Conservation (phyloP, 1,284 basidiomycete species). For the Schizophyllum commune region DNA sequence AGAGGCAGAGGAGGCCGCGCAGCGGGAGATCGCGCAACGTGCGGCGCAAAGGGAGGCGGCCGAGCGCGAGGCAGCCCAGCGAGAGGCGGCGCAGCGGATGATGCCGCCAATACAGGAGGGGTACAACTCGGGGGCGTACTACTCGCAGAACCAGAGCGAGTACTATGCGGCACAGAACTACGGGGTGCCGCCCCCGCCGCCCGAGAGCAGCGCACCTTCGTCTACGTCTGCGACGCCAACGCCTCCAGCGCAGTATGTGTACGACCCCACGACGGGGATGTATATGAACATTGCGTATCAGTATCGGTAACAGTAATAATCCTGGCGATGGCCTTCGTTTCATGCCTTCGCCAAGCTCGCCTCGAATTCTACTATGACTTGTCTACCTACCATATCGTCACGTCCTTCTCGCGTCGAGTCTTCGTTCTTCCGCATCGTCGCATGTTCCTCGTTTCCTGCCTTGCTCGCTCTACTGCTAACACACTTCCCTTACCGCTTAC, state of each 20-base stretch:
- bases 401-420: background rate
- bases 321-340: background rate
- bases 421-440: background rate
- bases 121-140: background rate
- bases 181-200: too few relatives aligned
- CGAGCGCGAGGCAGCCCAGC: conserved; percentile 25
- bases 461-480: too few relatives aligned
- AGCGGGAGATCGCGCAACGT: background rate
- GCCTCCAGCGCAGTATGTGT: background rate
- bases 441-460: background rate
- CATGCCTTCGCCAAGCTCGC: background rate
- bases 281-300: background rate
- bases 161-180: background rate
- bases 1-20: background rate
- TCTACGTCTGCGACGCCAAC: too few relatives aligned
- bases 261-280: background rate
- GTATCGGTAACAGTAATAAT: background rate
- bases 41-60: background rate
- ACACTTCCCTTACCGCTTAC: too few relatives aligned
- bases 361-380: background rate
- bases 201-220: background rate
- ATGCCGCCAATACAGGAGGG: background rate
- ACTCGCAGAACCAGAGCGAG: background rate
- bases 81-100: conserved; percentile 17
- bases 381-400: background rate